Percentiles rank a stretch among this genome's conserved stretches.
Evolutionary conservation across 2,329 filamentous ascomycete genomes (phyloP).

Genomic region (Chaetomium olivaceum): DNA sequence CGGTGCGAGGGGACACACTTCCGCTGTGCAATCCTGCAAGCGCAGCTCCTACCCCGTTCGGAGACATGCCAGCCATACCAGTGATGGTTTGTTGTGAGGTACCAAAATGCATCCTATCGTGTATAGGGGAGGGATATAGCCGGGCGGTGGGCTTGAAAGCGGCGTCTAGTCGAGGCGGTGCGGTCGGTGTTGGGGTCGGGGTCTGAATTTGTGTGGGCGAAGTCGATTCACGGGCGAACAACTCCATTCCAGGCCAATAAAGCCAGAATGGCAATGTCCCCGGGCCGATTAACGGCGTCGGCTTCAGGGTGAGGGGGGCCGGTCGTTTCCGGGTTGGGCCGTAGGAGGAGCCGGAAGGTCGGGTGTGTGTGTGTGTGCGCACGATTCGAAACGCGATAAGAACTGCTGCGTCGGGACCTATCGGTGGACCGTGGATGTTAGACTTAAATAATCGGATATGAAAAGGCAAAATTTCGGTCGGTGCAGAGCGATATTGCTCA

Average conservation of each 20-base stretch:
- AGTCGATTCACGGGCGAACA: conserved; percentile 36
- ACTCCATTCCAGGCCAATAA: conserved; percentile 36
- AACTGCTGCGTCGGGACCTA: conserved; percentile 18
- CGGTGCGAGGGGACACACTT: conserved; percentile 47
- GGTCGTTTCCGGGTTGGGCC: conserved; percentile 21
- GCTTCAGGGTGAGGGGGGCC: conserved; percentile 19
- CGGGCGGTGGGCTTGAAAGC: conserved; percentile 31
- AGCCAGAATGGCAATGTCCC: conserved; percentile 21
- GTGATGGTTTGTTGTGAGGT: conserved; percentile 31
- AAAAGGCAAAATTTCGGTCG: background rate
- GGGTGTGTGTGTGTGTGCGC: conserved; percentile 19
- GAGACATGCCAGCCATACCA: conserved; percentile 52
- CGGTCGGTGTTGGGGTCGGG: conserved; percentile 24
- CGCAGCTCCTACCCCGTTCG: conserved; percentile 38
- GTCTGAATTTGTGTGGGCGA: conserved; percentile 32
- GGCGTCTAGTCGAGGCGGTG: conserved; percentile 34
- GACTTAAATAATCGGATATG: background rate
- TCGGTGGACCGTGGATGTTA: conserved; percentile 11
- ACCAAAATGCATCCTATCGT: conserved; percentile 8
- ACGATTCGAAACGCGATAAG: background rate
- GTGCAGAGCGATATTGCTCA: background rate
- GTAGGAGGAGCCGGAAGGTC: conserved; percentile 17
- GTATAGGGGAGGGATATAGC: conserved; percentile 19
- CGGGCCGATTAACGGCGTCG: conserved; percentile 10
- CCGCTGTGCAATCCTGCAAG: conserved; percentile 39